A percentile compares a stretch with the other conserved stretches of the same genome.
Conservation (phyloP, 768 basidiomycete species). For the Tricholoma hemisulphureum region DNA sequence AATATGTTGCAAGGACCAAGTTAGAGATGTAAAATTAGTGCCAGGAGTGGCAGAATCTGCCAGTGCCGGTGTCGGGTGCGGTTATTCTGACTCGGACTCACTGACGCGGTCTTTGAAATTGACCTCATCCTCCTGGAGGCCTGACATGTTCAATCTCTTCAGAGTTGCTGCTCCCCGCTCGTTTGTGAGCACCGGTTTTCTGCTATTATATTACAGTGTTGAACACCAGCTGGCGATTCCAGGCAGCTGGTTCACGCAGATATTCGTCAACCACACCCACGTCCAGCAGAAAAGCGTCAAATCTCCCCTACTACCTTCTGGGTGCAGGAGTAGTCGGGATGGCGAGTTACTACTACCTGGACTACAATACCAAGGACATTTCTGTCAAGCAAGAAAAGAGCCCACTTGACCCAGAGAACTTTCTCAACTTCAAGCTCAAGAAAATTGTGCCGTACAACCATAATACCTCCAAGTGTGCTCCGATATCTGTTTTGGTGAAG, state of each 20-base stretch:
- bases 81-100: no score
- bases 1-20: no score
- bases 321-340: slow-evolving; percentile 46
- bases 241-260: slow-evolving; percentile 41
- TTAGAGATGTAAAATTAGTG: no score
- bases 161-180: slow-evolving; percentile 41
- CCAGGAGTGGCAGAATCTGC: no score
- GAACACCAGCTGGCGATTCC: not conserved
- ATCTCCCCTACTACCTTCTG: slow-evolving; percentile 46
- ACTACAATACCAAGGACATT: slow-evolving; percentile 21
- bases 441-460: slow-evolving; percentile 87
- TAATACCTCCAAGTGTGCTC: slow-evolving; percentile 77
- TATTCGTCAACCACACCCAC: slow-evolving; percentile 46
- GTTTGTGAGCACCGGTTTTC: slow-evolving; percentile 30
- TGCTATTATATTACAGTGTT: not conserved
- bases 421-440: slow-evolving; percentile 79
- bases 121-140: no score
- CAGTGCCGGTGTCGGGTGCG: no score
- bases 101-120: no score
- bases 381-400: slow-evolving; percentile 53
- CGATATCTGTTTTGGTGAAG: not conserved
- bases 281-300: slow-evolving; percentile 45
- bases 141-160: slow-evolving; percentile 24
- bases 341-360: slow-evolving; percentile 52
- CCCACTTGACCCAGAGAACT: slow-evolving; percentile 73